Base-by-base conservation (phyloP, 202 grass and related monocot species). In the Bolboschoenoplectus hybrid region DNA sequence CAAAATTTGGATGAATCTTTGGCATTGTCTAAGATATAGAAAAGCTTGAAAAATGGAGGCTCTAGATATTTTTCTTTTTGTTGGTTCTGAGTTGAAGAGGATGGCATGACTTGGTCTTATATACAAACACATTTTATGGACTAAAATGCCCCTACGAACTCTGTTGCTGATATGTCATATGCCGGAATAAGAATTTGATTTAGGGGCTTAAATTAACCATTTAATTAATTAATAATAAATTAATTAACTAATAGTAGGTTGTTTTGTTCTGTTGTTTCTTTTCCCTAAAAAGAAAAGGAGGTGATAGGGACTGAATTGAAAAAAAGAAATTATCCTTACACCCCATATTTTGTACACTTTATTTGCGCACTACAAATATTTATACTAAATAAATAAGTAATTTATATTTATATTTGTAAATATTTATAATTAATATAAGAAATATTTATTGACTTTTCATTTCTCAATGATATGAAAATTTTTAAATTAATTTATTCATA, bases 1-100 rank as follows among this genome's bases (percentile, higher is more conserved):
- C 49, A 67, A 83, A 80, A 84, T 98, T 94, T 6, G 95, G 93
- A 82, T 98, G 91, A 60, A 98, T 91, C 91, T 87, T 95, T 71
- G 84, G 51, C 96, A 89, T 89, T 39, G 17, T 67, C 65, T 20
- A 67, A 50, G 50, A n/a, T 47, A 53, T 73, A 32, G 35, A 41
- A 45, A 39, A n/a, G 20, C 1, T 14, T 68, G 7, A 55, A 40
- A 79, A 79, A 36, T 6, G 9, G 82, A 85, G 67, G 49, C 6
- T 73, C 14, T 43, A 53, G 63, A 66, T 82, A 46, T 44, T 69
- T 57, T 58, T 76, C 9, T 32, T 14, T 35, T 14, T 55, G 11
- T 77, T 55, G 50, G 74, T 50, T 53, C 10, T 19, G 9, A 44
- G 39, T 40, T 39, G 49, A 69, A 62, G 62, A 81, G 83, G 45